Conservation (phyloP, 1,139 yeast genomes). For the Blastobotrys elegans region DNA sequence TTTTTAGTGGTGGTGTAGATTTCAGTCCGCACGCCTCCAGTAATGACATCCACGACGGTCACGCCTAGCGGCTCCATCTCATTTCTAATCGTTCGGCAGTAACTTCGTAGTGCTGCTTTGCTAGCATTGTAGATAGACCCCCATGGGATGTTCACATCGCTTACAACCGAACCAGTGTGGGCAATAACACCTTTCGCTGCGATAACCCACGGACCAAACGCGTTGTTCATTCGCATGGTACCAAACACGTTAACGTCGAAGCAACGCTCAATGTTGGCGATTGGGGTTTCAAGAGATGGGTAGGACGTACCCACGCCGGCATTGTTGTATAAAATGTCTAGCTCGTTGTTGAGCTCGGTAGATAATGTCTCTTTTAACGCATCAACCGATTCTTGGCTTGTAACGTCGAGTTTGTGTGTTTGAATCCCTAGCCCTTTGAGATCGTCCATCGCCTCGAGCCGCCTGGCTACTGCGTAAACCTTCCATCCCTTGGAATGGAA, state of each 20-base stretch:
- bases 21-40: constrained; percentile 64
- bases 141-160: constrained; percentile 64
- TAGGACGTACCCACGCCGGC: constrained; percentile 61
- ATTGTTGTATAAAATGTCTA: constrained; percentile 64
- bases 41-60: constrained; percentile 60
- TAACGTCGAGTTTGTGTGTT: constrained; percentile 50
- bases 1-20: constrained; percentile 43
- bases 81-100: constrained; percentile 54
- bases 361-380: constrained; percentile 41
- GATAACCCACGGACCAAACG: constrained; percentile 52
- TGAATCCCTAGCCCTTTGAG: constrained; percentile 39
- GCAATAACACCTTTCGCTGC: constrained; percentile 66
- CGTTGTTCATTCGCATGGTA: constrained; percentile 58
- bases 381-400: constrained; percentile 46
- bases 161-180: constrained; percentile 72
- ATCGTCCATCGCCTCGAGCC: constrained; percentile 57
- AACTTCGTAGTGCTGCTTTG: constrained; percentile 73
- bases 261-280: constrained; percentile 49
- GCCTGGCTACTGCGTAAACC: constrained; percentile 72
- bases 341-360: constrained; percentile 41
- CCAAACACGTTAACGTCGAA: constrained; percentile 69
- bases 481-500: constrained; percentile 49
- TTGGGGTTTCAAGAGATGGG: constrained; percentile 64
- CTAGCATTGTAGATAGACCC: constrained; percentile 62
- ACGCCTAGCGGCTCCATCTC: constrained; percentile 74